Base-by-base conservation (phyloP, 805 yeast genomes). In the Ogataea trehalophila region DNA sequence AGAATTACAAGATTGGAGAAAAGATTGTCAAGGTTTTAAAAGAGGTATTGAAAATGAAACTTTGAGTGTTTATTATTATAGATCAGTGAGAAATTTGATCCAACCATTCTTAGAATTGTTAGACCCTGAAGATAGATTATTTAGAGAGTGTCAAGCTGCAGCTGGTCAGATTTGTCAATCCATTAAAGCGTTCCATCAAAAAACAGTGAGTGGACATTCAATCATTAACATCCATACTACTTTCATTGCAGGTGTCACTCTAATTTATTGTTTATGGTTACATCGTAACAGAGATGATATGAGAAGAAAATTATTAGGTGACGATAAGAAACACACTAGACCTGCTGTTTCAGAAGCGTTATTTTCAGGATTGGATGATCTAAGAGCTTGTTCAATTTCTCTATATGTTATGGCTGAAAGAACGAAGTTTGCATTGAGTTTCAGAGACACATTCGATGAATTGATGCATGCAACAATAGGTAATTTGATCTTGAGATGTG, bases 101-200 rank as follows among this genome's bases (percentile, higher is more conserved):
- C 87, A 81, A 57, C 88, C 88, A 11, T 82, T 78, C 59, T 58
- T 82, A 48, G 87, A 81, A 56, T 62, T 80, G 6, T 62, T 82
- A 55, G 79, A 78, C 48, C 86, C 87, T 5, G 78, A 76, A 56
- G 82, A 80, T 59, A 69, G 77, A 41, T 63, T 82, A 31, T 81
- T 82, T 59, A 70, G 75, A 44, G 85, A 81, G 61, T 82, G 87
- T 60, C 87, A 81, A 58, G 83, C 83, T 2, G 86, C 85, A 22
- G 85, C 87, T 1, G 87, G 87, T 26, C 84, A 80, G 59, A 77
- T 82, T 37, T 81, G 87, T 57, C 85, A 79, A 53, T 67, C 81
- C 23, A 79, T 80, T 59, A 79, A 81, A 52, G 80, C 76, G 14
- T 81, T 79, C 59, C 85, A 80, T 61, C 81, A 80, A 56, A 78